Conservation (phyloP, 2,329 filamentous ascomycete genomes). For the Xylaria sp. region DNA sequence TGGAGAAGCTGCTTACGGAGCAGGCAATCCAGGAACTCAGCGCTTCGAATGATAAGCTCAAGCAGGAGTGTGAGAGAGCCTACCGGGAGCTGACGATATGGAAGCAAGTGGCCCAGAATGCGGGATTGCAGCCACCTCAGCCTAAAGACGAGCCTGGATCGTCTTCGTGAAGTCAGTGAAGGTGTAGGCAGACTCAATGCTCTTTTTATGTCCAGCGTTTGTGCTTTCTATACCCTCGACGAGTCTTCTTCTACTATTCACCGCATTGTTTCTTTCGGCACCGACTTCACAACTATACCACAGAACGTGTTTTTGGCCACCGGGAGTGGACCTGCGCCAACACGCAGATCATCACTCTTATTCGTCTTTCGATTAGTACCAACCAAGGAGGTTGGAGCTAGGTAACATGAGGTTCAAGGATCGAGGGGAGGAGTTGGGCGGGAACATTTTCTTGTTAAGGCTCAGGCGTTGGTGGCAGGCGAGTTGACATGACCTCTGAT, state of each 20-base stretch:
- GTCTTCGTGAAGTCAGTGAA: constrained; percentile 11
- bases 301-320: background rate
- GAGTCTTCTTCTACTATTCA: constrained; percentile 12
- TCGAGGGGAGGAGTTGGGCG: constrained; percentile 9
- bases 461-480: constrained; percentile 22
- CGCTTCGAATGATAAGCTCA: constrained; percentile 83
- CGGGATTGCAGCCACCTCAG: constrained; percentile 54
- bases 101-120: constrained; percentile 69
- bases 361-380: constrained; percentile 7
- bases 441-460: constrained; percentile 7
- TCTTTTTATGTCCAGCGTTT: constrained; percentile 16
- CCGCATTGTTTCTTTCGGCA: constrained; percentile 15
- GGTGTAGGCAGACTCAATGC: constrained; percentile 13
- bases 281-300: background rate
- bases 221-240: constrained; percentile 24
- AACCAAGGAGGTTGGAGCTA: constrained; percentile 7
- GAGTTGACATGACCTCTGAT: constrained; percentile 9
- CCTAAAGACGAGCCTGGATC: constrained; percentile 43
- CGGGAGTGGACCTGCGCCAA: background rate
- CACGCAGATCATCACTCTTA: constrained; percentile 1
- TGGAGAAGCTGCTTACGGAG: constrained; percentile 87
- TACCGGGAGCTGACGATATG: constrained; percentile 79
- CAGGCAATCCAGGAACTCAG: constrained; percentile 88
- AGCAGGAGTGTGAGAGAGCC: constrained; percentile 75
- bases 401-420: constrained; percentile 11